These are phyloP conservation scores for Spinacia oleracea DNA, from an alignment of 179 eudicot genomes.

Conservation along the genomic window DNA sequence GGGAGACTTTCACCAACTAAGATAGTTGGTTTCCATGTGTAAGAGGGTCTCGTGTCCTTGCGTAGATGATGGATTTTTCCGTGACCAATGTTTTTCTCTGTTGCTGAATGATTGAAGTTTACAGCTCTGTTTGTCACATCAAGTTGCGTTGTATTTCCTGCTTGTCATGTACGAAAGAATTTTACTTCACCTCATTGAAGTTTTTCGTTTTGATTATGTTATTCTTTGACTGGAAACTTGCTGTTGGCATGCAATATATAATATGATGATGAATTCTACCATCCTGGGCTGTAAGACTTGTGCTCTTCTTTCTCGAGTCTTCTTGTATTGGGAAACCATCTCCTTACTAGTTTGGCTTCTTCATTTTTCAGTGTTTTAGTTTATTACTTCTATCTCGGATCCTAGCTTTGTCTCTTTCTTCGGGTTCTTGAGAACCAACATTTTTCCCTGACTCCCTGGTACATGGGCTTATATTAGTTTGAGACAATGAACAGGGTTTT, in stretches of 20 bases:
- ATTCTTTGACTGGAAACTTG: background rate
- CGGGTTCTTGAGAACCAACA: background rate
- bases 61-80: background rate
- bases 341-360: background rate
- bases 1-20: too few species aligned
- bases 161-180: background rate
- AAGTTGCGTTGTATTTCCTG: background rate
- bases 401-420: background rate
- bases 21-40: too few species aligned
- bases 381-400: background rate
- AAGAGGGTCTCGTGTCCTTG: background rate
- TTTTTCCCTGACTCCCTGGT: background rate
- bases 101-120: background rate
- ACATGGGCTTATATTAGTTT: background rate
- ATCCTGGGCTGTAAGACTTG: background rate
- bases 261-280: background rate
- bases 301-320: background rate
- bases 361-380: too few species aligned
- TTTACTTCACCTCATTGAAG: background rate
- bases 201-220: constrained; percentile 4
- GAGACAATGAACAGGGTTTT: background rate
- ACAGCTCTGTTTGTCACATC: background rate
- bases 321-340: background rate
- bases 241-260: constrained; percentile 5
- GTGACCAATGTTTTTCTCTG: background rate